Evolutionary conservation across 352 stramenopile genomes (phyloP).

Genomic region (Globisporangium lucens): DNA sequence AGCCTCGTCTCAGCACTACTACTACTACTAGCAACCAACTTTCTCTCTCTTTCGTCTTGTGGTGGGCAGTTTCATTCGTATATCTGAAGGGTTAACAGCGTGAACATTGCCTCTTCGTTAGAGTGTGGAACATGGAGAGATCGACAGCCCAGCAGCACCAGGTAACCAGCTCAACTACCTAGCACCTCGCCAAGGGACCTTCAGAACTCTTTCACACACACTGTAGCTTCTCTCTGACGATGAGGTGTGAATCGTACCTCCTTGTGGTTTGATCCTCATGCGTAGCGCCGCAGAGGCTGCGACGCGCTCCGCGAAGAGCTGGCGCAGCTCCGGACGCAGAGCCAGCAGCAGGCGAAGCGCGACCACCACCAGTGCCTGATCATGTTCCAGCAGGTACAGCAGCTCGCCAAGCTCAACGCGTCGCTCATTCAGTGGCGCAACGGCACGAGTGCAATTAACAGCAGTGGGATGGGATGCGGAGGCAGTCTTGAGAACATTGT

Average conservation of each 20-base stretch:
- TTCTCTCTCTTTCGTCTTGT: no score
- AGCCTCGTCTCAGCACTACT: no score
- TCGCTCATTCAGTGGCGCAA: constrained; percentile 13
- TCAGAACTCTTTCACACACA: neutral
- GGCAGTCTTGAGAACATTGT: neutral
- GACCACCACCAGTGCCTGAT: constrained; percentile 36
- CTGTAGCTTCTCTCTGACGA: no score
- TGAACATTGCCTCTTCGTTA: no score
- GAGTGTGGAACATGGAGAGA: neutral
- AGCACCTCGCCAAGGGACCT: neutral
- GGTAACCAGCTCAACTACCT: neutral
- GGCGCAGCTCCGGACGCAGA: constrained; percentile 15
- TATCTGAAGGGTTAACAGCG: no score
- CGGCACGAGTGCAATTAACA: neutral
- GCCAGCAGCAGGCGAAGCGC: constrained; percentile 20
- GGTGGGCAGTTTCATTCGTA: no score
- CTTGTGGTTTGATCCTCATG: neutral
- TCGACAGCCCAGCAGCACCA: neutral
- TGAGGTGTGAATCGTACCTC: neutral
- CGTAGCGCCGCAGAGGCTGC: constrained; percentile 19
- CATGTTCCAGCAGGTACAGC: constrained; percentile 50
- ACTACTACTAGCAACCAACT: no score
- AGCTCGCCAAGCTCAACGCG: constrained; percentile 35
- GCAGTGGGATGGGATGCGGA: neutral
- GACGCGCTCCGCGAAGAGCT: constrained; percentile 18